These are phyloP conservation scores for Cyclostephanos invisitatus DNA, from an alignment of 108 stramenopile species.

Conservation along the genomic window DNA sequence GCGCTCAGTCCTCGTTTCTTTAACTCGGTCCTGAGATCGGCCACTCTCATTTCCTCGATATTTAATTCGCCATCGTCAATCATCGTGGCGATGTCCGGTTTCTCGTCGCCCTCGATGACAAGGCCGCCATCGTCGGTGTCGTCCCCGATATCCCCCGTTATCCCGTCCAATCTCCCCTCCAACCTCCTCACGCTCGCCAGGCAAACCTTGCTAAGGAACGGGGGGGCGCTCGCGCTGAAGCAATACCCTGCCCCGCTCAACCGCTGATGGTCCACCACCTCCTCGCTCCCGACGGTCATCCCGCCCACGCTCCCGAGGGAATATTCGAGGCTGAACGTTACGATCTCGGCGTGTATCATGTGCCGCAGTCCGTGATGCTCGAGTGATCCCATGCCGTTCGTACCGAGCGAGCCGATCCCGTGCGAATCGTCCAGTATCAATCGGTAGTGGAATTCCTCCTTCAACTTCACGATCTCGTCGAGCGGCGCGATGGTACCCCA, in stretches of 20 bases:
- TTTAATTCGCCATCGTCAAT: conserved; percentile 8
- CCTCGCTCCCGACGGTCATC: conserved; percentile 93
- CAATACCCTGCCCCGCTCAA: conserved; percentile 98
- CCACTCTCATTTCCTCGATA: conserved; percentile 11
- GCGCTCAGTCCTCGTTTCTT: conserved; percentile 18
- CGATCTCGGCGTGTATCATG: conserved; percentile 89
- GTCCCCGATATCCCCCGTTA: conserved; percentile 3
- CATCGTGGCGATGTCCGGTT: background rate
- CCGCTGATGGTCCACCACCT: conserved; percentile 98
- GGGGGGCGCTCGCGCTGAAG: conserved; percentile 96
- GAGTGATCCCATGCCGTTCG: conserved; percentile 81
- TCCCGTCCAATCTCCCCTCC: conserved; percentile 27
- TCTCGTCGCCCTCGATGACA: background rate
- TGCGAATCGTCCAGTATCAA: conserved; percentile 96
- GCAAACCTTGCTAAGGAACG: conserved; percentile 77
- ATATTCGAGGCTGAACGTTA: conserved; percentile 92
- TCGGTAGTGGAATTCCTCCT: conserved; percentile 90
- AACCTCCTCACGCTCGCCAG: conserved; percentile 35
- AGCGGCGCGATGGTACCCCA: conserved; percentile 92
- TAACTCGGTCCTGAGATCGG: conserved; percentile 12
- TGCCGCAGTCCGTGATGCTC: conserved; percentile 64
- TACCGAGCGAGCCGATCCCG: conserved; percentile 91
- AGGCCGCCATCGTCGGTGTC: background rate
- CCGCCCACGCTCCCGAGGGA: conserved; percentile 94
- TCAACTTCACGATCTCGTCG: conserved; percentile 85